Percentiles rank a stretch among this genome's conserved stretches.
These are phyloP conservation scores for Ulmus americana DNA, from an alignment of 331 rosid genomes.

Conservation along the genomic window DNA sequence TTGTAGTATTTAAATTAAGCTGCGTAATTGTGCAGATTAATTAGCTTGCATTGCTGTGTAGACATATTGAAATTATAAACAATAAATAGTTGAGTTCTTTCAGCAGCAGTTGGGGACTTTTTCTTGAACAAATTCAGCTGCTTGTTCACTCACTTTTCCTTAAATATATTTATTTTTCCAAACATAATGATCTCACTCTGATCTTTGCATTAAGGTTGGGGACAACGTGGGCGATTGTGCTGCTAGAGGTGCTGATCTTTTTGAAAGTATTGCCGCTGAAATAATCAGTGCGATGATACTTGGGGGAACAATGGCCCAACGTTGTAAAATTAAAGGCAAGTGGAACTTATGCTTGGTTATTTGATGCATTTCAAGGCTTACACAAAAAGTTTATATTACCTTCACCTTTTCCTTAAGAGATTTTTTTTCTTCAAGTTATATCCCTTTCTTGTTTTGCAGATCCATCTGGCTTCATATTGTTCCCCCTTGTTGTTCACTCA, in stretches of 20 bases:
- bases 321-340: conserved; percentile 88
- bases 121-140: neutral
- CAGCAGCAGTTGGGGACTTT: neutral
- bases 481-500: conserved; percentile 97
- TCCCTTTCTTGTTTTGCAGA: conserved; percentile 48
- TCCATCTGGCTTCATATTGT: conserved; percentile 98
- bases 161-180: conserved; percentile 8
- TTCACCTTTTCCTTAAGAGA: neutral
- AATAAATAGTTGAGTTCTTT: neutral
- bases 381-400: neutral
- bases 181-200: conserved; percentile 16
- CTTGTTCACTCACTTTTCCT: conserved; percentile 13
- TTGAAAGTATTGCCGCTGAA: conserved; percentile 99
- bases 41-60: no score
- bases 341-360: neutral
- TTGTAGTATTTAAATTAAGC: conserved; percentile 1
- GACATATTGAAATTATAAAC: no score
- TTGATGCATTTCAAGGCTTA: neutral
- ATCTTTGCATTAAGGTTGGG: conserved; percentile 62
- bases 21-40: neutral
- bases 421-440: conserved; percentile 8
- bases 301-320: conserved; percentile 94
- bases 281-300: conserved; percentile 99
- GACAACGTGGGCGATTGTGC: conserved; percentile 99
- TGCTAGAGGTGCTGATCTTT: conserved; percentile 99